These are phyloP conservation scores for Cornus kousa DNA, from an alignment of 148 eudicot genomes.

Conservation along the genomic window DNA sequence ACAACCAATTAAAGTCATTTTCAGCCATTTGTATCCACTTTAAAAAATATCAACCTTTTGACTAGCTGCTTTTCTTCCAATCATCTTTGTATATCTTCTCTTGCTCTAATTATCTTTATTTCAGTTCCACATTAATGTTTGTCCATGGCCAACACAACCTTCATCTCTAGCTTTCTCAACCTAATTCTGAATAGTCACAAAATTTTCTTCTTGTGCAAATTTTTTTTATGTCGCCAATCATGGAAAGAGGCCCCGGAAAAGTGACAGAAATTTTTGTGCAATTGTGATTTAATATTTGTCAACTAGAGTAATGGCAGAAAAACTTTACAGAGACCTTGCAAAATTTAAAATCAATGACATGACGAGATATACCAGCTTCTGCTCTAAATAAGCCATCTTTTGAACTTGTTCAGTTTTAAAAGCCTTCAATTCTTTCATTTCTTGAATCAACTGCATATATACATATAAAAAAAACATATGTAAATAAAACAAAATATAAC, in stretches of 20 bases:
- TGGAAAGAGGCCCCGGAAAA: not conserved
- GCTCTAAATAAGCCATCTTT: conserved; percentile 41
- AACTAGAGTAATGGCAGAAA: not conserved
- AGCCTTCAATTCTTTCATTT: conserved; percentile 48
- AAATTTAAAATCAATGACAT: conserved; percentile 1
- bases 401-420: conserved; percentile 39
- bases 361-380: conserved; percentile 53
- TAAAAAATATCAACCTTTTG: not conserved
- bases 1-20: too few relatives aligned
- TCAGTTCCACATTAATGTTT: not conserved
- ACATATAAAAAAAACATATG: not conserved
- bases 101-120: not conserved
- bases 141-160: not conserved
- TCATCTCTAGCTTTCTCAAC: not conserved
- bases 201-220: not conserved
- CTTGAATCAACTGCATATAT: conserved; percentile 50
- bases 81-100: not conserved
- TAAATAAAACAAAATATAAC: not conserved
- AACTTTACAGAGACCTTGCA: not conserved
- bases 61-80: not conserved
- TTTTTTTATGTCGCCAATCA: not conserved
- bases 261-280: not conserved
- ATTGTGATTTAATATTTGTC: not conserved
- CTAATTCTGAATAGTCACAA: not conserved
- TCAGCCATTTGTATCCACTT: not conserved